These are phyloP conservation scores for Eragrostis tef DNA, from an alignment of 202 grass and related monocot genomes.

Conservation along the genomic window DNA sequence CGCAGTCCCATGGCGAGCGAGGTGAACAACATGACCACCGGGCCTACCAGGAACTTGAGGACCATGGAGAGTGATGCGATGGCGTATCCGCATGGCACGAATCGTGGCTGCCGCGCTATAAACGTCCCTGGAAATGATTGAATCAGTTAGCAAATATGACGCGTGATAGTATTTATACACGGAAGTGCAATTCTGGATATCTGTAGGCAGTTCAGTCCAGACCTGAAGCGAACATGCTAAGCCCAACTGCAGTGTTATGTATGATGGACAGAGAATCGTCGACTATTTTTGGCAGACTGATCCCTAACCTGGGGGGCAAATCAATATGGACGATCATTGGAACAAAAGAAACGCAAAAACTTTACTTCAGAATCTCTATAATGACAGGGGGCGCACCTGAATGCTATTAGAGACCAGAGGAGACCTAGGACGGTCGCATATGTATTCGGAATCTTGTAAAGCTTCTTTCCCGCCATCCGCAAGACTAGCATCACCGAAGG, in stretches of 20 bases:
- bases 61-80: conserved; percentile 65
- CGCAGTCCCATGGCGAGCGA: conserved; percentile 66
- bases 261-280: conserved; percentile 61
- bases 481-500: conserved; percentile 48
- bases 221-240: conserved; percentile 92
- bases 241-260: conserved; percentile 63
- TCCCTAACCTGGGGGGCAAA: conserved; percentile 44
- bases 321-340: too few species aligned
- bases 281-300: conserved; percentile 75
- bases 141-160: too few species aligned
- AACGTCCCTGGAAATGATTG: conserved; percentile 65
- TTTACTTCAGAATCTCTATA: too few species aligned
- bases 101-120: conserved; percentile 63
- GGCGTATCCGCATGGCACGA: conserved; percentile 75
- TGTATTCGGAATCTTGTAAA: conserved; percentile 71
- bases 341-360: too few species aligned
- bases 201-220: not conserved
- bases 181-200: too few species aligned
- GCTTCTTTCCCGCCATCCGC: conserved; percentile 65
- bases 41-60: conserved; percentile 69
- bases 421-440: conserved; percentile 82
- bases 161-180: too few species aligned
- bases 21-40: conserved; percentile 63
- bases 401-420: conserved; percentile 74
- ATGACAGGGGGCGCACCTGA: too few species aligned